Evolutionary conservation across 495 filamentous ascomycete genomes (phyloP).

Genomic region (Oidiodendron maius): DNA sequence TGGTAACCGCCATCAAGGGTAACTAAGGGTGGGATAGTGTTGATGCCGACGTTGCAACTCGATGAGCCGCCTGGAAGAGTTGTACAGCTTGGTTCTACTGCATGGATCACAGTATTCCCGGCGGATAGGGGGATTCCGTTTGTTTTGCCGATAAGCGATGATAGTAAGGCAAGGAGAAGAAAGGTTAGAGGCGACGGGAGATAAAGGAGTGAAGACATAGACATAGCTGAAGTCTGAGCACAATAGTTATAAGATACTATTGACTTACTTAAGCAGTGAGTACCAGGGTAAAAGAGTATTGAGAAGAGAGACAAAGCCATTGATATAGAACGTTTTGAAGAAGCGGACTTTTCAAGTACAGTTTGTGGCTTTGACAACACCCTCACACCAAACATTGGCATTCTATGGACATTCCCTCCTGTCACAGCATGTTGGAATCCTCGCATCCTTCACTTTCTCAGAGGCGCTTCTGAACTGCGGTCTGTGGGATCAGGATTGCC

Average conservation of each 20-base stretch:
- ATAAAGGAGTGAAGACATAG: slow-evolving; percentile 4
- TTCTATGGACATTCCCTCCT: neutral
- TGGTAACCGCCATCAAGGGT: slow-evolving; percentile 8
- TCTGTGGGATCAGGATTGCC: neutral
- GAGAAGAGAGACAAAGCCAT: slow-evolving; percentile 3
- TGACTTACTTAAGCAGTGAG: slow-evolving; percentile 3
- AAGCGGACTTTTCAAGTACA: neutral
- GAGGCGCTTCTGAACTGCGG: neutral
- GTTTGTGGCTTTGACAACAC: slow-evolving; percentile 1
- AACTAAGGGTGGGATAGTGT: slow-evolving; percentile 7
- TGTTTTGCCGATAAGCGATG: slow-evolving; percentile 2
- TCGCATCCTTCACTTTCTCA: neutral
- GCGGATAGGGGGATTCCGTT: slow-evolving; percentile 7
- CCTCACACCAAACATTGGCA: slow-evolving; percentile 1
- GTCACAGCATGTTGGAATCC: slow-evolving; percentile 5
- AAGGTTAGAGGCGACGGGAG: neutral
- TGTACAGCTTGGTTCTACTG: slow-evolving; percentile 8
- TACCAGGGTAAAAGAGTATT: slow-evolving; percentile 1
- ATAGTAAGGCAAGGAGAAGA: slow-evolving; percentile 4
- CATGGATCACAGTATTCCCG: slow-evolving; percentile 4
- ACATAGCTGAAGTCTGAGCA: slow-evolving; percentile 2
- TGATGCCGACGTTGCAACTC: slow-evolving; percentile 11
- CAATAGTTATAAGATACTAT: neutral
- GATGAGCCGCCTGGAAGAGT: slow-evolving; percentile 6
- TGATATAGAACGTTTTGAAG: slow-evolving; percentile 3